Conservation (phyloP, 345 rosid genomes). For the Acer campestre region DNA sequence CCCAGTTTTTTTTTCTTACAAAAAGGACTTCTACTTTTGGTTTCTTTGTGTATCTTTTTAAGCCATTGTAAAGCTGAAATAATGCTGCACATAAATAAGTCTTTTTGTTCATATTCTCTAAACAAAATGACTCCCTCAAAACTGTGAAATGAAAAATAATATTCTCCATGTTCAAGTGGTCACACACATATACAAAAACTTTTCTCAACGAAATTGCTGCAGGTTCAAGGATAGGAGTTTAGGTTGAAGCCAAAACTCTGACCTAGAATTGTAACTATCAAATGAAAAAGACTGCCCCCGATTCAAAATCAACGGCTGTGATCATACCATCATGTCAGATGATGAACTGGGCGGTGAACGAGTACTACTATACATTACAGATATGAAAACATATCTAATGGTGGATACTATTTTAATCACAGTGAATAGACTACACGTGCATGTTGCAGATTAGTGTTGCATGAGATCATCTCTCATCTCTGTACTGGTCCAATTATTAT, state of each 20-base stretch:
- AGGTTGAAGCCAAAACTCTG: conserved; percentile 38
- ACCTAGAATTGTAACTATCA: conserved; percentile 41
- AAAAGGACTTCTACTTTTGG: not conserved
- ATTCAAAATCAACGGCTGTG: conserved; percentile 49
- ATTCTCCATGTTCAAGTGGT: conserved; percentile 9
- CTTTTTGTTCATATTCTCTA: conserved; percentile 2
- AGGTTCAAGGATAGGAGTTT: conserved; percentile 16
- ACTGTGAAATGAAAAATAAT: not conserved
- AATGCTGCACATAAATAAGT: not conserved
- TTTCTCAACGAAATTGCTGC: conserved; percentile 8
- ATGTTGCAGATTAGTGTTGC: conserved; percentile 13
- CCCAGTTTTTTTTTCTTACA: not conserved
- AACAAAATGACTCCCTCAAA: not conserved
- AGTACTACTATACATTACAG: too few relatives aligned
- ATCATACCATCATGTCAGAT: conserved; percentile 30
- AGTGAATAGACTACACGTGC: conserved; percentile 16
- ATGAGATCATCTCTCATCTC: not conserved
- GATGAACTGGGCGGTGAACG: not conserved
- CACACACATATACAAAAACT: not conserved
- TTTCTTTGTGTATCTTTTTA: not conserved
- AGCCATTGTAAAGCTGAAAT: not conserved
- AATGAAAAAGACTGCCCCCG: conserved; percentile 36
- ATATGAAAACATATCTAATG: conserved; percentile 18
- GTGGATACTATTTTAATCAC: conserved; percentile 17
- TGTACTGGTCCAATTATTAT: not conserved